Evolutionary conservation across 2,329 filamentous ascomycete genomes (phyloP).

Genomic region (Colletotrichum truncatum): DNA sequence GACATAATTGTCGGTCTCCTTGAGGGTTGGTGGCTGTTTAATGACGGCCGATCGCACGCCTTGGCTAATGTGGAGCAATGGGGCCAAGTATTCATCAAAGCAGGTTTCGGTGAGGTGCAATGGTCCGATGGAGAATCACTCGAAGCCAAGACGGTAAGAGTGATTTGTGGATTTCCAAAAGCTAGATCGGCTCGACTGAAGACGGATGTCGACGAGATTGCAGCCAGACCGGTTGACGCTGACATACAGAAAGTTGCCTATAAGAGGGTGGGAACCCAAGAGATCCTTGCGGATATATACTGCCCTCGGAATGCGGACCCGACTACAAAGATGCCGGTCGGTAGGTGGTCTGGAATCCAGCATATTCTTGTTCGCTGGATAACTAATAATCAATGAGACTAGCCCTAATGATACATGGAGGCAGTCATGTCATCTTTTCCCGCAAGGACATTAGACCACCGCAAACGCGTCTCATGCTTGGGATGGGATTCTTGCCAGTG

Average conservation of each 20-base stretch:
- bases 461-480: slow-evolving; percentile 49
- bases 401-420: slow-evolving; percentile 57
- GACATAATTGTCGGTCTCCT: slow-evolving; percentile 44
- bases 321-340: not conserved
- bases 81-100: slow-evolving; percentile 31
- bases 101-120: slow-evolving; percentile 36
- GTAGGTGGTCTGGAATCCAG: not conserved
- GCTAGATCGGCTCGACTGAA: too few species aligned
- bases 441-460: slow-evolving; percentile 45
- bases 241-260: slow-evolving; percentile 4
- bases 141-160: slow-evolving; percentile 33
- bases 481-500: slow-evolving; percentile 52
- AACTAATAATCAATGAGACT: not conserved
- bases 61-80: slow-evolving; percentile 33
- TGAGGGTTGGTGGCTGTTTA: slow-evolving; percentile 46
- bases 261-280: not conserved
- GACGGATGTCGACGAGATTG: not conserved
- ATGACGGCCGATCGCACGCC: slow-evolving; percentile 38
- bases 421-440: slow-evolving; percentile 49
- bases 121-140: slow-evolving; percentile 36
- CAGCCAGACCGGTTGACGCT: not conserved
- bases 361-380: not conserved
- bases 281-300: not conserved
- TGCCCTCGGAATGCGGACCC: not conserved
- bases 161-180: not conserved